A percentile compares a stretch with the other conserved stretches of the same genome.
These are phyloP conservation scores for Arthrobotrys iridis DNA, from an alignment of 2,329 filamentous ascomycete genomes.

Conservation along the genomic window DNA sequence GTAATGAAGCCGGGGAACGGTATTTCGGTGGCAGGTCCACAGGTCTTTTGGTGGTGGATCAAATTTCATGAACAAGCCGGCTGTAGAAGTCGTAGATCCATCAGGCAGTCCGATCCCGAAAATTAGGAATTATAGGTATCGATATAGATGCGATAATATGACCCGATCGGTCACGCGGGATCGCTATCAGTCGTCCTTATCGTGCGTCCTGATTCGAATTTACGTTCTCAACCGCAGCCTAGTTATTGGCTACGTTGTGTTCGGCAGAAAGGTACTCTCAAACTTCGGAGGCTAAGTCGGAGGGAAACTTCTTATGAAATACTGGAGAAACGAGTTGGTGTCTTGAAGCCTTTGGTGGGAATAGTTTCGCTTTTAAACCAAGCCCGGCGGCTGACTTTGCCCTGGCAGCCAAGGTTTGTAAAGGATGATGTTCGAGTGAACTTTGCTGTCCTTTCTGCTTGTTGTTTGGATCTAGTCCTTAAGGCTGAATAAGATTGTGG, in stretches of 20 bases:
- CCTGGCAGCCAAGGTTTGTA: constrained; percentile 29
- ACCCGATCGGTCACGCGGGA: constrained; percentile 33
- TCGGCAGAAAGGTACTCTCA: neutral
- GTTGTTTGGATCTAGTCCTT: constrained; percentile 29
- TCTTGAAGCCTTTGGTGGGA: constrained; percentile 38
- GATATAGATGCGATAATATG: constrained; percentile 17
- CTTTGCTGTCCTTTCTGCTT: constrained; percentile 19
- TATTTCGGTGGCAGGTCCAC: constrained; percentile 22
- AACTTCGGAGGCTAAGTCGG: constrained; percentile 42
- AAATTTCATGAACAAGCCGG: constrained; percentile 25
- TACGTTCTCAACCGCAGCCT: neutral
- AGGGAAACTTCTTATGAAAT: constrained; percentile 21
- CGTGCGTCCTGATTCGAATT: neutral
- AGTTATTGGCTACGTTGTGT: constrained; percentile 4
- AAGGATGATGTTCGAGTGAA: constrained; percentile 27
- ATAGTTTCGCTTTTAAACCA: constrained; percentile 51
- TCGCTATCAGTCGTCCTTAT: constrained; percentile 24
- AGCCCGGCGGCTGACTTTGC: constrained; percentile 44
- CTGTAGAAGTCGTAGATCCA: constrained; percentile 38
- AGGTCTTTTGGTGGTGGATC: constrained; percentile 34
- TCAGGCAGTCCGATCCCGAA: neutral
- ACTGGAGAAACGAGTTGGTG: constrained; percentile 26
- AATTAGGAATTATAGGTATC: constrained; percentile 26
- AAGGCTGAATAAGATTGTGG: constrained; percentile 49
- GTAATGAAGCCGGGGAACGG: neutral